Evolutionary conservation across 2,329 filamentous ascomycete species (phyloP).

Genomic region (Colletotrichum orchidophilum): DNA sequence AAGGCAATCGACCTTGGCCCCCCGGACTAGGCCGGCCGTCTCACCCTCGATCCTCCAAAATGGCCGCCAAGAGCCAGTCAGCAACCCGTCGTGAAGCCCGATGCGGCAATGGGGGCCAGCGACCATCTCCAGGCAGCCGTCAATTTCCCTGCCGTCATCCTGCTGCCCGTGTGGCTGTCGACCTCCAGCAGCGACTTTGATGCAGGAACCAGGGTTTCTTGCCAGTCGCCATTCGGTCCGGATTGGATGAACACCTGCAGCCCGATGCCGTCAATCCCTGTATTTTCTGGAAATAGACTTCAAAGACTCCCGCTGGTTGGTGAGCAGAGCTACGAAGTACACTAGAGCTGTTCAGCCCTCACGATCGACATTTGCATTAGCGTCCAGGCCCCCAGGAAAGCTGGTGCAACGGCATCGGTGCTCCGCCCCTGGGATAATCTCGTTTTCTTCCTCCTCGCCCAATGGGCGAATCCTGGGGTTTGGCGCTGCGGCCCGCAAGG

Average conservation of each 20-base stretch:
- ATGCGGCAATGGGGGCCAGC: not conserved
- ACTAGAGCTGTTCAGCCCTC: not conserved
- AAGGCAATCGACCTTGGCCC: not conserved
- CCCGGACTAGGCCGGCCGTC: not conserved
- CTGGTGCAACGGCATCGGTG: slow-evolving; percentile 8
- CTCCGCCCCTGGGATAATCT: slow-evolving; percentile 16
- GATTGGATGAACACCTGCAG: slow-evolving; percentile 19
- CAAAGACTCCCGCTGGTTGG: not conserved
- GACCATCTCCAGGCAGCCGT: slow-evolving; percentile 25
- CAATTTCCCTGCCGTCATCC: slow-evolving; percentile 1
- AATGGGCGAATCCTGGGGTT: not conserved
- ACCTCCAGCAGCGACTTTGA: not conserved
- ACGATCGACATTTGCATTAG: slow-evolving; percentile 16
- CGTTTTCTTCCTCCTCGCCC: not conserved
- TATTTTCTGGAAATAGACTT: slow-evolving; percentile 10
- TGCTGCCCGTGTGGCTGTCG: not conserved
- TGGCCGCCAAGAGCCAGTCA: not conserved
- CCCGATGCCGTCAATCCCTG: slow-evolving; percentile 1
- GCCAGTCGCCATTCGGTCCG: not conserved
- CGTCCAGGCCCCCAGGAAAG: not conserved
- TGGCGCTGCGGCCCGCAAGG: not conserved
- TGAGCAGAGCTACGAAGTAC: not conserved
- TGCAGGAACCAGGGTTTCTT: slow-evolving; percentile 12
- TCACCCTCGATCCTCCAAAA: not conserved
- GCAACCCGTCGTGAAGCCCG: not conserved